These are phyloP conservation scores for Aspergillus versicolor DNA, from an alignment of 2,329 filamentous ascomycete genomes.

Conservation along the genomic window DNA sequence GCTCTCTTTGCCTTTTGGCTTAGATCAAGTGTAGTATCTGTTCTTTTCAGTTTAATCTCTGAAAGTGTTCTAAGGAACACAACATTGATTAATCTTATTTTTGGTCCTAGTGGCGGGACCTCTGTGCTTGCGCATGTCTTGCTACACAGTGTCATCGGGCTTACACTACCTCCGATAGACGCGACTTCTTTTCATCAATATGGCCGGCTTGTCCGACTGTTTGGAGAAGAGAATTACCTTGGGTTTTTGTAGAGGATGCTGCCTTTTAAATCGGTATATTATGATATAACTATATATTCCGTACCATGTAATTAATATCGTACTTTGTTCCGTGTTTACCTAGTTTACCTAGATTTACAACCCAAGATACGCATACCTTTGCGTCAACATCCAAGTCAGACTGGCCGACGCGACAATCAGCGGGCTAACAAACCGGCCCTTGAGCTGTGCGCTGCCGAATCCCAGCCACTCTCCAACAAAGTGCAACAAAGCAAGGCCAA, in stretches of 20 bases:
- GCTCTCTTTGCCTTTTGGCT: constrained; percentile 61
- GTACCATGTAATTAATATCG: not conserved
- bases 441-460: constrained; percentile 72
- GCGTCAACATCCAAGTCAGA: constrained; percentile 62
- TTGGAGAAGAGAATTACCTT: constrained; percentile 55
- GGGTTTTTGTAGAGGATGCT: too few relatives aligned
- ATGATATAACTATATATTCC: not conserved
- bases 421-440: constrained; percentile 59
- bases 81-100: constrained; percentile 83
- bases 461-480: constrained; percentile 79
- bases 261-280: too few relatives aligned
- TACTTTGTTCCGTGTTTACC: too few relatives aligned
- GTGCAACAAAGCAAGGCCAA: constrained; percentile 72
- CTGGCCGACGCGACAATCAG: constrained; percentile 56
- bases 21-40: constrained; percentile 96
- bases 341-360: not conserved
- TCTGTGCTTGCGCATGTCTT: constrained; percentile 71
- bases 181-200: constrained; percentile 59
- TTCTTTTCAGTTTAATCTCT: constrained; percentile 98
- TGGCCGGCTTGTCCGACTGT: constrained; percentile 51
- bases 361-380: constrained; percentile 45
- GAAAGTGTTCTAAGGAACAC: constrained; percentile 72
- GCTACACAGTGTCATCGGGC: constrained; percentile 70
- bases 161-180: constrained; percentile 73
- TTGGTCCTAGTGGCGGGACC: constrained; percentile 57